phyloP scores from a whole-genome alignment of 1,139 yeast species.

The Taiozyma onychis region DNA sequence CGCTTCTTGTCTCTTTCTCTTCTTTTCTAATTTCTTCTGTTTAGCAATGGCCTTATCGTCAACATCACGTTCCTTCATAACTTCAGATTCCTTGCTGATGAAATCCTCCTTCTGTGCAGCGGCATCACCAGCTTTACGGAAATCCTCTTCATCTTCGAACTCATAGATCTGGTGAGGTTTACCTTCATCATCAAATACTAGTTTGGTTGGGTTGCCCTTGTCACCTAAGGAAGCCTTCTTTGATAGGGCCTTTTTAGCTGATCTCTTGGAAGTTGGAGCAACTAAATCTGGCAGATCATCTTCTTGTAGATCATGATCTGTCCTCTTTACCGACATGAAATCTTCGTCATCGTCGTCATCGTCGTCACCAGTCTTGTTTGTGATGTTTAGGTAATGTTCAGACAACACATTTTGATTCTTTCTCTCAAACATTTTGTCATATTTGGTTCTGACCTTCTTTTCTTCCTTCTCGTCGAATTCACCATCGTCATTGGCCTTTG shows the following conservation, averaged over 20 bases:
- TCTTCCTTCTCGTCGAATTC: conserved; percentile 38
- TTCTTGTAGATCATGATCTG: conserved; percentile 63
- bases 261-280: conserved; percentile 74
- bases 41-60: conserved; percentile 80
- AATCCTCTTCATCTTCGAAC: conserved; percentile 84
- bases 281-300: conserved; percentile 57
- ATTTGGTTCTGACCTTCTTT: conserved; percentile 71
- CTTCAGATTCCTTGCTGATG: conserved; percentile 56
- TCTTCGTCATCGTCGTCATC: conserved; percentile 69
- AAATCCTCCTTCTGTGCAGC: conserved; percentile 60
- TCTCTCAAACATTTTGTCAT: conserved; percentile 94
- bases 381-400: conserved; percentile 76
- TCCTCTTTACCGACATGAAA: conserved; percentile 74
- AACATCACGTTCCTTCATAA: conserved; percentile 66
- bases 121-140: conserved; percentile 73
- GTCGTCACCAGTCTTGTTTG: conserved; percentile 41
- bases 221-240: conserved; percentile 69
- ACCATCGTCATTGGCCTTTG: conserved; percentile 63
- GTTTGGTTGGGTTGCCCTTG: conserved; percentile 68
- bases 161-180: conserved; percentile 86
- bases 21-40: conserved; percentile 81
- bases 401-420: conserved; percentile 89
- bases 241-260: conserved; percentile 82
- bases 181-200: conserved; percentile 93
- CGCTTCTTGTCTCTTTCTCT: conserved; percentile 78